Evolutionary conservation across 106 monocot species (phyloP).

Genomic region (Ottelia alismoides): DNA sequence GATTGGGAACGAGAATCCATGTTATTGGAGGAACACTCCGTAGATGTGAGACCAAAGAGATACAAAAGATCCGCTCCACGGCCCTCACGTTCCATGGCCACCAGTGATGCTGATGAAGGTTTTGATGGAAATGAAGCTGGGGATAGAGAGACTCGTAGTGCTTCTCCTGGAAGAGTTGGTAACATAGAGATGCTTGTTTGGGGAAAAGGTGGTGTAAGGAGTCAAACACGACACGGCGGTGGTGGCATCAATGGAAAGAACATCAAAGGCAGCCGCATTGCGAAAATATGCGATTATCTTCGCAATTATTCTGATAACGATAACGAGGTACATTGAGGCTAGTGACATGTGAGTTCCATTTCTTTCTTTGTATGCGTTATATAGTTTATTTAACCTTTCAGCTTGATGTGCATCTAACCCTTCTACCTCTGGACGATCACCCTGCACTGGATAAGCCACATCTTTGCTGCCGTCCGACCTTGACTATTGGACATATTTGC

Average conservation of each 20-base stretch:
- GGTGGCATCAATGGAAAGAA: conserved; percentile 54
- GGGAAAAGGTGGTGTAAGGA: conserved; percentile 87
- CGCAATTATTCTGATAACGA: conserved; percentile 46
- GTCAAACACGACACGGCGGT: conserved; percentile 81
- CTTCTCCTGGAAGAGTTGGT: conserved; percentile 40
- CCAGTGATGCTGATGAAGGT: conserved; percentile 21
- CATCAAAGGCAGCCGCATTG: conserved; percentile 43
- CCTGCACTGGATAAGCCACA: conserved; percentile 38
- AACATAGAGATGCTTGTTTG: conserved; percentile 65
- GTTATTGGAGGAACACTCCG: conserved; percentile 61
- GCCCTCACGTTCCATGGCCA: conserved; percentile 46
- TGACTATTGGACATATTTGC: conserved; percentile 54
- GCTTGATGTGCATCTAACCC: conserved; percentile 65
- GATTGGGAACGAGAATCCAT: conserved; percentile 47
- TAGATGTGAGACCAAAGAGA: conserved; percentile 65
- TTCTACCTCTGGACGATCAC: conserved; percentile 56
- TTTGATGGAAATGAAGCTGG: conserved; percentile 41
- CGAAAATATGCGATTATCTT: conserved; percentile 63
- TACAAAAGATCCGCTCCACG: conserved; percentile 27
- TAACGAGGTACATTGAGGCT: conserved; percentile 34
- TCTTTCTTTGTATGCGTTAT: background rate
- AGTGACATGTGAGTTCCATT: background rate
- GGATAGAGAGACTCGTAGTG: conserved; percentile 24
- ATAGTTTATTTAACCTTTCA: conserved; percentile 14
- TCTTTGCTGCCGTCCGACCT: conserved; percentile 68